Base-by-base conservation (phyloP, 2,329 filamentous ascomycete genomes). In the Verticillium zaregamsianum region DNA sequence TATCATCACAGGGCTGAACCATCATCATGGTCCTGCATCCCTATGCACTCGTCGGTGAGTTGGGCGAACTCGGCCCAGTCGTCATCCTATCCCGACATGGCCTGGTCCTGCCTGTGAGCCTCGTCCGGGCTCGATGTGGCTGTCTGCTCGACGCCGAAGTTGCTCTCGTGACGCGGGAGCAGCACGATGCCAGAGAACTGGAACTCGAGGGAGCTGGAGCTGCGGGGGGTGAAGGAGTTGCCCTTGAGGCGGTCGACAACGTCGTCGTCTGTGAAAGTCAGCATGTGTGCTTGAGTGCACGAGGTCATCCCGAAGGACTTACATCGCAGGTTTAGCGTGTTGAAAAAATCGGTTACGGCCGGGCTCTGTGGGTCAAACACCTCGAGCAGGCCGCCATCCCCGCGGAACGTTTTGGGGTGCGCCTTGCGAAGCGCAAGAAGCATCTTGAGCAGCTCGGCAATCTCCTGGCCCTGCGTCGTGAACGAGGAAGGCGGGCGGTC, bases 361-460 rank as follows among this genome's bases (percentile, higher is more conserved):
- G 78, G 76, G 55, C 83, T 81, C 23, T 79, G 73, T 25, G 82
- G 80, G 33, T 80, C 76, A 0, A 79, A 77, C 3, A 77, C 70
- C 6, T 74, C 66, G 14, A 87, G 73, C 59, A 83, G 81, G 2
- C 81, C 82, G 58, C 85, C 77, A 0, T 74, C 68, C 45, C 77
- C 74, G 1, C 79, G 75, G 28, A 75, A 70, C 0, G 82, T 85
- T 64, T 81, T 80, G 1, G 87, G 86, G 5, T 87, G 77, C 1
- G 84, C 81, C 63, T 84, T 83, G 45, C 86, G 80, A 61, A 88
- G 87, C n/a, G 77, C 77, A 11, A 89, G 71, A 4, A 90, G 78
- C 83, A 88, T 86, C 69, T 83, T 82, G 58, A 89, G 71, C 45
- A 88, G 73, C 55, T 84, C 79, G 5, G 85, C 84, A 7, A 89